These are phyloP conservation scores for Porodaedalea pini DNA, from an alignment of 1,284 basidiomycete species.

Conservation along the genomic window DNA sequence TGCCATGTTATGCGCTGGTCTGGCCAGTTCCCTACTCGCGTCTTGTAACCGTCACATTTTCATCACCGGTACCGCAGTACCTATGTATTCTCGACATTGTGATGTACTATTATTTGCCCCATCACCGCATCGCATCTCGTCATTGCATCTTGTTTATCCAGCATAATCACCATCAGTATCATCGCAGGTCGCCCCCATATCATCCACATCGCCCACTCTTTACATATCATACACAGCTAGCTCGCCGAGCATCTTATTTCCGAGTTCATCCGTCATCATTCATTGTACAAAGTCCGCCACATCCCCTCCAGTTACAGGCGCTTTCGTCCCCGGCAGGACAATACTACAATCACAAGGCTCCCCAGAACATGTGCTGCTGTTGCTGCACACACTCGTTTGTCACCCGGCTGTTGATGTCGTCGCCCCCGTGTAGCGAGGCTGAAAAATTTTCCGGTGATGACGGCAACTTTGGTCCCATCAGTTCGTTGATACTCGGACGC, in stretches of 20 bases:
- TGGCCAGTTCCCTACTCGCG: slow-evolving; percentile 1
- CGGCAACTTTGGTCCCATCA: neutral
- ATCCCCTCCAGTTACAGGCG: no score
- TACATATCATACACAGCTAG: neutral
- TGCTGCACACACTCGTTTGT: neutral
- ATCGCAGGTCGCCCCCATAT: no score
- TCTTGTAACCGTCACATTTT: neutral
- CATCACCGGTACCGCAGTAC: neutral
- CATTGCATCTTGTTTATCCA: neutral
- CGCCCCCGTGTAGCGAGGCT: neutral
- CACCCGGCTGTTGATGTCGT: neutral
- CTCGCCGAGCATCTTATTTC: neutral
- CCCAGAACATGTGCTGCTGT: no score
- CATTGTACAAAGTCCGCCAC: neutral
- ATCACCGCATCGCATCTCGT: slow-evolving; percentile 4
- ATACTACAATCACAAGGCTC: no score
- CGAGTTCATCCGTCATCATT: neutral
- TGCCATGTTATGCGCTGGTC: slow-evolving; percentile 9
- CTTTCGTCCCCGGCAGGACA: no score
- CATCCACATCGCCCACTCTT: neutral
- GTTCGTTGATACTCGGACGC: neutral
- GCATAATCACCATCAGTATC: neutral
- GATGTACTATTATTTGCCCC: slow-evolving; percentile 10
- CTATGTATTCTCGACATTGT: slow-evolving; percentile 11
- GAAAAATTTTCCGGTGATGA: neutral